phyloP scores from a whole-genome alignment of 2,329 filamentous ascomycete genomes.

The Apiospora kogelbergensis region DNA sequence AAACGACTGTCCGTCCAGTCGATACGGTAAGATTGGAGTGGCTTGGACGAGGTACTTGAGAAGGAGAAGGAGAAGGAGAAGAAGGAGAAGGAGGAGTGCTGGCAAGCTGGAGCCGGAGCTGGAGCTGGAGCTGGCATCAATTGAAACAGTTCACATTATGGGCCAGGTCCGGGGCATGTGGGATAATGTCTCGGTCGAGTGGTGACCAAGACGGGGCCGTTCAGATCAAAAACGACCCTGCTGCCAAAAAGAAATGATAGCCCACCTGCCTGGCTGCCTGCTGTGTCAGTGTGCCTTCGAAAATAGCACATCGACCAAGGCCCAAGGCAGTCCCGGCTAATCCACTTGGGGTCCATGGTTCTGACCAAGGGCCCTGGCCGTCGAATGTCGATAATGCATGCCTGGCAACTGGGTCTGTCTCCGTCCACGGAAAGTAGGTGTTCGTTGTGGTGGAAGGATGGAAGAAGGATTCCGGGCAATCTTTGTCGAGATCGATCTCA shows the following conservation, averaged over 20 bases:
- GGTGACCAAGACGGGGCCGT: conserved; percentile 2
- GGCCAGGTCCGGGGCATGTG: conserved; percentile 6
- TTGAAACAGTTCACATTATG: conserved; percentile 2
- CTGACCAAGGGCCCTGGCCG: not conserved
- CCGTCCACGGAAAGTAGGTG: not conserved
- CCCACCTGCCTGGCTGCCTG: not conserved
- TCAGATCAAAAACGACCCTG: conserved; percentile 1
- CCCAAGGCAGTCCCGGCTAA: not conserved
- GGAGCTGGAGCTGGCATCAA: not conserved
- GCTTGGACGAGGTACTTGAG: not conserved
- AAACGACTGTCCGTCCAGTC: not conserved
- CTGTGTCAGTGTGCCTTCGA: not conserved
- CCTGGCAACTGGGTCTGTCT: not conserved
- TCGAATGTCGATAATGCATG: not conserved
- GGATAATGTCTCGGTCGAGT: conserved; percentile 1
- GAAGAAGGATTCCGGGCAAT: not conserved
- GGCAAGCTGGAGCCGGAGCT: not conserved
- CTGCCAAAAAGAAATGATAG: conserved; percentile 6
- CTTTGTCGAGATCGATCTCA: not conserved
- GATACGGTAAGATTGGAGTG: not conserved
- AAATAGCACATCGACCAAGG: not conserved
- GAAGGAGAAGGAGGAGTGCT: no score
- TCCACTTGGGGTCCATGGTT: not conserved
- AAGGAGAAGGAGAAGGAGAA: not conserved
- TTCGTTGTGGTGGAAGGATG: not conserved